Evolutionary conservation across 2,329 filamentous ascomycete species (phyloP), one percentile per base, ranked within the genome.

Genomic region (Aspergillus tamarii): DNA sequence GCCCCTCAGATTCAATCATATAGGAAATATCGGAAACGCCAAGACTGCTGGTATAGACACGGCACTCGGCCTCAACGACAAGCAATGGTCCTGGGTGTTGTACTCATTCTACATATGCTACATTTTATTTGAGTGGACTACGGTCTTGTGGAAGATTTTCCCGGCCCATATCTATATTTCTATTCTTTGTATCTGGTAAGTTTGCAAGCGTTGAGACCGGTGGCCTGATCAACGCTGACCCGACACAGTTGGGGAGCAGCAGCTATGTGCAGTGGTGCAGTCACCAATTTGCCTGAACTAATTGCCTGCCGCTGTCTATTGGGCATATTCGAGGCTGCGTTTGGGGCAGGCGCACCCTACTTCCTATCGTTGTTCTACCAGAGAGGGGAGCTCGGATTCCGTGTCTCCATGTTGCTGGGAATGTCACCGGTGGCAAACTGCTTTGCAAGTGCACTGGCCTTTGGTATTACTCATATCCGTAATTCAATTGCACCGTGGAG

Each of bases 311-410:
- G 71, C 36, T 67, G 62, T 16, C 41, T 71, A 0, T 32, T 73
- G n/a, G 71, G 68, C 10, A 39, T 70, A n/a, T 69, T 70, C 26
- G 71, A 73, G 34, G 59, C 71, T 2, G 67, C 64, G 4, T 73
- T 72, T 48, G 67, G 69, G 1, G 64, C 62, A 5, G 71, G 71
- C 8, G 70, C 68, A 14, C 71, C 72, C 7, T 71, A 73, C 36
- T 78, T 77, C 39, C 71, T 84, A 0, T 81, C 79, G 0, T 79
- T 83, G 61, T 84, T 85, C 75, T 87, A 85, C 67, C 78, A 83
- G 7, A 73, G 84, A 12, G 74, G 83, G 28, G 81, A 82, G 63
- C 70, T 85, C 2, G 84, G 83, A 1, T 76, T 84, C 50, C 72
- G 84, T 3, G 76, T 80, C 30, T 83, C 83, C 0, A 69, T 85